These are phyloP conservation scores for Oldenlandia corymbosa DNA, from an alignment of 257 asterid species.

Conservation along the genomic window DNA sequence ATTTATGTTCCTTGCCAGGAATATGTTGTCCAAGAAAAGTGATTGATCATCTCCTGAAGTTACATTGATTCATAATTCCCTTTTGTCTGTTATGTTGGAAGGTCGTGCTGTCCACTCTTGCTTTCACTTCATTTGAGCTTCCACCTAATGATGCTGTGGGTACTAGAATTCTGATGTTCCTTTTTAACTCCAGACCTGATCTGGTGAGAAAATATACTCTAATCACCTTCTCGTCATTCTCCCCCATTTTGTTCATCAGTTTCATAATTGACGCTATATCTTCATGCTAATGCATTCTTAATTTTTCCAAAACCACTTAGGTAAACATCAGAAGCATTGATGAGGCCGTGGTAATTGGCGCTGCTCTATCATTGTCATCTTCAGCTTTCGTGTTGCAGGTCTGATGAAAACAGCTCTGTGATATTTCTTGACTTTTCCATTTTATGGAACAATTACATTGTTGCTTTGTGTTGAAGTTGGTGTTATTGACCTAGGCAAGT, in stretches of 20 bases:
- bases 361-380: constrained; percentile 95
- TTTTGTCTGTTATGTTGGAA: constrained; percentile 31
- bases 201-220: constrained; percentile 51
- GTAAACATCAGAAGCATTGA: constrained; percentile 97
- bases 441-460: not conserved
- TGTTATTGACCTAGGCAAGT: not conserved
- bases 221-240: not conserved
- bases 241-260: constrained; percentile 3
- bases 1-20: not conserved
- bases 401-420: constrained; percentile 8
- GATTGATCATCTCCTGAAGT: not conserved
- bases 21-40: not conserved
- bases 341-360: constrained; percentile 98
- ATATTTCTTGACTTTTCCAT: not conserved
- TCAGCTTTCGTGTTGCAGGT: constrained; percentile 99
- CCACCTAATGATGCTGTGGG: constrained; percentile 95
- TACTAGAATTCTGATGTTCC: constrained; percentile 78
- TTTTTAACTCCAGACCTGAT: constrained; percentile 95
- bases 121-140: constrained; percentile 96
- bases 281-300: constrained; percentile 15
- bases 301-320: constrained; percentile 30
- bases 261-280: constrained; percentile 1
- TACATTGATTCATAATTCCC: constrained; percentile 7
- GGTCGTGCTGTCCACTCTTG: constrained; percentile 89
- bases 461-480: not conserved